Evolutionary conservation across 1,284 basidiomycete species (phyloP).

Genomic region (Rhodotorula sp.): DNA sequence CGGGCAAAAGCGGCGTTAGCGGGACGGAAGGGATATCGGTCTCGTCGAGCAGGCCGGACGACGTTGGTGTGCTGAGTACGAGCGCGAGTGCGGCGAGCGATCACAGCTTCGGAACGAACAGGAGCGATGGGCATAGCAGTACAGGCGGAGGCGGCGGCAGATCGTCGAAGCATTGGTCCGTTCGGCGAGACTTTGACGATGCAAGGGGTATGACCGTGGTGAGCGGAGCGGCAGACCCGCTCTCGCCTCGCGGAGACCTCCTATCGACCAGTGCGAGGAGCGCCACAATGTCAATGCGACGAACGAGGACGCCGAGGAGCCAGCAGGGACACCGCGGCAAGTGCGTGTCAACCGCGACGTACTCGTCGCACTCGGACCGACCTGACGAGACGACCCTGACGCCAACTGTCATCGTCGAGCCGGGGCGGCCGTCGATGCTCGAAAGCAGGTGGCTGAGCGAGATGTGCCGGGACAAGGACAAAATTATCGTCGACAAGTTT

Average conservation of each 20-base stretch:
- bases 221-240: constrained; percentile 1
- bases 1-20: constrained; percentile 41
- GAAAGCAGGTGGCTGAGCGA: constrained; percentile 75
- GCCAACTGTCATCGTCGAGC: constrained; percentile 72
- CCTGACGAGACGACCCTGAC: constrained; percentile 34
- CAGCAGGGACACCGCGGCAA: constrained; percentile 54
- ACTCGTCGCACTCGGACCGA: constrained; percentile 14
- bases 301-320: constrained; percentile 40
- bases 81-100: constrained; percentile 20
- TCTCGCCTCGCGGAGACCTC: constrained; percentile 10
- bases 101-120: constrained; percentile 3
- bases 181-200: constrained; percentile 14
- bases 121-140: constrained; percentile 8
- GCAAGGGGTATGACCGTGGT: constrained; percentile 21
- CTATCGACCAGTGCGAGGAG: constrained; percentile 44
- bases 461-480: constrained; percentile 75
- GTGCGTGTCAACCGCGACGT: constrained; percentile 43
- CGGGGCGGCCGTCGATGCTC: constrained; percentile 69
- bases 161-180: background rate
- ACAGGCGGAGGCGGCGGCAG: background rate
- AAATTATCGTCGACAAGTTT: constrained; percentile 27
- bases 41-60: constrained; percentile 5
- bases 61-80: constrained; percentile 3
- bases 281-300: constrained; percentile 36
- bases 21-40: background rate